These are phyloP conservation scores for Achlya hypogyna DNA, from an alignment of 352 stramenopile species.

Conservation along the genomic window DNA sequence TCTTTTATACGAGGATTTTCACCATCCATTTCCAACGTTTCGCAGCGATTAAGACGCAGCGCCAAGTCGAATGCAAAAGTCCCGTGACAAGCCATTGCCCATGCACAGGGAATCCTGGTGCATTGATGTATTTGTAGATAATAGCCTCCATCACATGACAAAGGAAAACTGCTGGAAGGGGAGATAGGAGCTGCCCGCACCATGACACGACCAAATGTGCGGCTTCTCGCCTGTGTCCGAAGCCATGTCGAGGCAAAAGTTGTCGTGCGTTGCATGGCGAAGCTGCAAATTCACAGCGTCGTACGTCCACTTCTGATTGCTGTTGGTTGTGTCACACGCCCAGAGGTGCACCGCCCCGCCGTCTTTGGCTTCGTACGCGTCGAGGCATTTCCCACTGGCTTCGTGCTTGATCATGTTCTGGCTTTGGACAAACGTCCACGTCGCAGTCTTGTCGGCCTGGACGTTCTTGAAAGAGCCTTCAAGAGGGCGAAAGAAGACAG, in stretches of 20 bases:
- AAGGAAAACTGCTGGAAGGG: conserved; percentile 8
- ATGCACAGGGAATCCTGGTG: too few relatives aligned
- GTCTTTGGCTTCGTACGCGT: conserved; percentile 20
- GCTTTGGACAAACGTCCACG: background rate
- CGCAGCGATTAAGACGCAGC: too few relatives aligned
- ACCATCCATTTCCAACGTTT: too few relatives aligned
- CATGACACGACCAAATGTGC: background rate
- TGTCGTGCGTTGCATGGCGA: conserved; percentile 31
- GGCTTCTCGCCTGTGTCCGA: conserved; percentile 3
- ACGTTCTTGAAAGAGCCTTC: background rate
- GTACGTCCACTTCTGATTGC: conserved; percentile 27
- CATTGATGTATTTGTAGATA: too few relatives aligned
- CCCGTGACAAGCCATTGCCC: too few relatives aligned
- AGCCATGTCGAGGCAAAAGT: conserved; percentile 53
- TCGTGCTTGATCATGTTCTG: conserved; percentile 21
- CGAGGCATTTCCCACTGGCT: conserved; percentile 24
- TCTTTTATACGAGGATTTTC: too few relatives aligned
- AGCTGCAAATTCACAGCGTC: conserved; percentile 30
- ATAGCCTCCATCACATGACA: too few relatives aligned
- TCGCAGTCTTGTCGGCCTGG: background rate
- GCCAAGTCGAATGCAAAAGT: too few relatives aligned
- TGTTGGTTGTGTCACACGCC: conserved; percentile 21
- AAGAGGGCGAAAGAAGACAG: background rate
- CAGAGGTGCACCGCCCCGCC: conserved; percentile 22
- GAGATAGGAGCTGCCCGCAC: background rate